These are phyloP conservation scores for Ustilago xerochloae DNA, from an alignment of 1,284 basidiomycete species.

Conservation along the genomic window DNA sequence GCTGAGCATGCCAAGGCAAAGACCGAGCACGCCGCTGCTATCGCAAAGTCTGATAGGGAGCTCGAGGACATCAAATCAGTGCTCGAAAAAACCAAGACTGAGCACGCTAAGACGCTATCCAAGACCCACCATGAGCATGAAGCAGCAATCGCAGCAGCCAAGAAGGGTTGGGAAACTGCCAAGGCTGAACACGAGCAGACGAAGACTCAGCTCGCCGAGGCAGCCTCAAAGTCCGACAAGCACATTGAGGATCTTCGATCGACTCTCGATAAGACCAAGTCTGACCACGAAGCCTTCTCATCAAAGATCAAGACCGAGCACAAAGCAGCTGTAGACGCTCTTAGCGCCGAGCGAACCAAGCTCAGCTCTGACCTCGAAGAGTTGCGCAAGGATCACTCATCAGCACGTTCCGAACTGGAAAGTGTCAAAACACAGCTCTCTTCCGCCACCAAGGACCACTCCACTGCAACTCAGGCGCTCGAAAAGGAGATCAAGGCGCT, in stretches of 20 bases:
- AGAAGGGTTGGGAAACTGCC: no score
- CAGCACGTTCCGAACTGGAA: conserved; percentile 8
- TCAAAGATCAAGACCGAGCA: no score
- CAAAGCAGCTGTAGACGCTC: conserved; percentile 8
- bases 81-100: conserved; percentile 5
- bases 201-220: conserved; percentile 6
- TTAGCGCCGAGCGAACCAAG: conserved; percentile 7
- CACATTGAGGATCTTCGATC: conserved; percentile 11
- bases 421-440: conserved; percentile 5
- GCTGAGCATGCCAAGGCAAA: conserved; percentile 6
- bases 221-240: background rate
- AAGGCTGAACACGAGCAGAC: conserved; percentile 7
- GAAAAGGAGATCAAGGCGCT: conserved; percentile 20
- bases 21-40: conserved; percentile 5
- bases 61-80: background rate
- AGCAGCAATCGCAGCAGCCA: no score
- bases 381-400: conserved; percentile 17
- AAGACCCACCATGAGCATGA: background rate
- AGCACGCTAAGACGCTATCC: background rate
- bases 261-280: conserved; percentile 4
- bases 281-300: conserved; percentile 5
- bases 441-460: conserved; percentile 6
- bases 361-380: conserved; percentile 15
- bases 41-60: background rate
- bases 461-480: conserved; percentile 4